Conservation (phyloP, 73 alveolate species). For the Blepharisma stoltei region DNA sequence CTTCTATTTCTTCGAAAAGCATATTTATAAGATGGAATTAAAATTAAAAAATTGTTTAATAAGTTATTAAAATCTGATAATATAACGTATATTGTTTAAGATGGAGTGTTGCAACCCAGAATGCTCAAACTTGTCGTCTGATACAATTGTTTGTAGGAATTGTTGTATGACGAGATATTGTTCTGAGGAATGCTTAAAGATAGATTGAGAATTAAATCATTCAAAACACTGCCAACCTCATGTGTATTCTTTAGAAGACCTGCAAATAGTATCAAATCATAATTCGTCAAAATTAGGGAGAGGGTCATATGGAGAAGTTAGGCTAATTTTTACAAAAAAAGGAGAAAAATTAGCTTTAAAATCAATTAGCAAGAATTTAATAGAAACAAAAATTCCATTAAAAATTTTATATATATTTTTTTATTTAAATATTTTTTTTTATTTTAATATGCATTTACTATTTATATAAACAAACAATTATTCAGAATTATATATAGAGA, state of each 20-base stretch:
- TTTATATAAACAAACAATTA: no score
- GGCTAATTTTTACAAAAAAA: not conserved
- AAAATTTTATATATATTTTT: constrained; percentile 47
- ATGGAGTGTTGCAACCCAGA: no score
- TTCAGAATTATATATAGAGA: constrained; percentile 68
- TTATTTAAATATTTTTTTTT: no score
- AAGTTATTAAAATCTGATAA: no score
- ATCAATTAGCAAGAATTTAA: constrained; percentile 33
- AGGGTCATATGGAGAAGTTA: constrained; percentile 24
- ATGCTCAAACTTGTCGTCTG: no score
- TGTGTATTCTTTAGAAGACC: not conserved
- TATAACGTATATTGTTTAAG: no score
- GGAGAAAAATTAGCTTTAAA: not conserved
- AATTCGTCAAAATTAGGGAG: not conserved
- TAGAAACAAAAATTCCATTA: constrained; percentile 53
- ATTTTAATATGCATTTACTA: no score
- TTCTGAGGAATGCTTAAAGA: not conserved
- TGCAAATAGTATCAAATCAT: not conserved
- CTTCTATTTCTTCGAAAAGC: not conserved
- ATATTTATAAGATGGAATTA: not conserved
- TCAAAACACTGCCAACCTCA: not conserved
- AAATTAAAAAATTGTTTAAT: no score
- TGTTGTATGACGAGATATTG: constrained; percentile 14
- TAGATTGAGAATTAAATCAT: not conserved
- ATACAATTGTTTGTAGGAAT: not conserved